Conservation (phyloP, 371 early-diverging fungal species). For the Globomyces sp. region DNA sequence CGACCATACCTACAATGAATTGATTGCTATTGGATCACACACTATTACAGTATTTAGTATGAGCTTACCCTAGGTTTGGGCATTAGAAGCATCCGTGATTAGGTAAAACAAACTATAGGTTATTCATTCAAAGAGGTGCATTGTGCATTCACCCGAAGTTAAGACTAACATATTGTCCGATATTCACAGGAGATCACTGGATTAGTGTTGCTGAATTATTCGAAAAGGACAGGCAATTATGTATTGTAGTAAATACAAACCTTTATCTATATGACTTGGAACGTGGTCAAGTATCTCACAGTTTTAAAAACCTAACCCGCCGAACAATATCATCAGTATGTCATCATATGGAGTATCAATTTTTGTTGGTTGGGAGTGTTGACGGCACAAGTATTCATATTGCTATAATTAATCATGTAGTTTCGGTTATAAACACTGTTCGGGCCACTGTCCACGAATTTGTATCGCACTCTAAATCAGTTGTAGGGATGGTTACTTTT, state of each 20-base stretch:
- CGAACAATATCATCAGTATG: slow-evolving; percentile 35
- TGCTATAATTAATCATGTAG: slow-evolving; percentile 18
- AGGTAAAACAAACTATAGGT: no score
- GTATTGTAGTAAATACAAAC: slow-evolving; percentile 2
- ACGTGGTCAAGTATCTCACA: slow-evolving; percentile 17
- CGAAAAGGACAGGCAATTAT: slow-evolving; percentile 11
- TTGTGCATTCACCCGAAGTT: background rate
- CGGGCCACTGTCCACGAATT: slow-evolving; percentile 48
- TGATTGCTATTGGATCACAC: slow-evolving; percentile 20
- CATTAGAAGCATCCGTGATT: slow-evolving; percentile 18
- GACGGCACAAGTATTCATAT: slow-evolving; percentile 27
- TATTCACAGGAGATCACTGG: background rate
- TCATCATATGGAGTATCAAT: slow-evolving; percentile 37
- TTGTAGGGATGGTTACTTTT: slow-evolving; percentile 42
- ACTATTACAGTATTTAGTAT: background rate
- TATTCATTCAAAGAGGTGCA: background rate
- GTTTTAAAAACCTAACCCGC: slow-evolving; percentile 26
- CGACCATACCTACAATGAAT: background rate
- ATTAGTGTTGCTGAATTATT: background rate
- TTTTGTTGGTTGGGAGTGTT: slow-evolving; percentile 32
- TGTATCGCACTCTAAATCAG: slow-evolving; percentile 38
- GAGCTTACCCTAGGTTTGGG: slow-evolving; percentile 14
- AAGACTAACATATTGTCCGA: background rate
- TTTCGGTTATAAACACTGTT: slow-evolving; percentile 42
- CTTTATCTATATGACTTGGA: slow-evolving; percentile 4